phyloP scores from a whole-genome alignment of 768 basidiomycete species.

The Trametes cubensis region DNA sequence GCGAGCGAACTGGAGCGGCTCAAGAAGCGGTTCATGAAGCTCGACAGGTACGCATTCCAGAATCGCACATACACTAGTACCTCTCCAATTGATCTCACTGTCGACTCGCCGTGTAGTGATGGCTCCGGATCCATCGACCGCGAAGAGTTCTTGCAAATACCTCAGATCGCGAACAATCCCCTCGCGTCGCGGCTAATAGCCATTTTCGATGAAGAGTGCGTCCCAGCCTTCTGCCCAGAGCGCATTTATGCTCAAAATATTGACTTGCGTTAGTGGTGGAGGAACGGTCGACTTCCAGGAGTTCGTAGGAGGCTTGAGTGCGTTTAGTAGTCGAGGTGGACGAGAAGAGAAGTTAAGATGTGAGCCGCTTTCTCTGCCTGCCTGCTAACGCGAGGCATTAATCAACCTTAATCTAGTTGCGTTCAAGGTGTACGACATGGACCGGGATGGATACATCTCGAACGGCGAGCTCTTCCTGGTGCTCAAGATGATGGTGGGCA shows the following conservation, averaged over 20 bases:
- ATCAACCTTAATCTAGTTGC: slow-evolving; percentile 66
- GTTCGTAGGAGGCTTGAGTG: slow-evolving; percentile 96
- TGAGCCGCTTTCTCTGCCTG: slow-evolving; percentile 44
- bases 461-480: slow-evolving; percentile 99
- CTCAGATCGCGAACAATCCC: slow-evolving; percentile 97
- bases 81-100: not conserved
- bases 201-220: slow-evolving; percentile 99
- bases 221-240: slow-evolving; percentile 24
- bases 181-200: slow-evolving; percentile 97
- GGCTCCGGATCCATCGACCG: slow-evolving; percentile 98
- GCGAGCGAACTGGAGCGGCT: slow-evolving; percentile 90
- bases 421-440: slow-evolving; percentile 99
- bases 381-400: not conserved
- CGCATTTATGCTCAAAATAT: not conserved
- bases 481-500: slow-evolving; percentile 99
- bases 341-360: slow-evolving; percentile 96
- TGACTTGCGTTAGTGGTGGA: slow-evolving; percentile 69
- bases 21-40: slow-evolving; percentile 99
- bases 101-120: slow-evolving; percentile 55
- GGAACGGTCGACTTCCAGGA: slow-evolving; percentile 99
- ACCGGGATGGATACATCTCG: slow-evolving; percentile 95
- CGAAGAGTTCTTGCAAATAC: slow-evolving; percentile 98
- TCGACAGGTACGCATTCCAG: slow-evolving; percentile 70
- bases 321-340: slow-evolving; percentile 95
- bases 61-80: not conserved